A percentile compares a stretch with the other conserved stretches of the same genome.
phyloP scores from a whole-genome alignment of 257 asterid species.

The Primulina eburnea region DNA sequence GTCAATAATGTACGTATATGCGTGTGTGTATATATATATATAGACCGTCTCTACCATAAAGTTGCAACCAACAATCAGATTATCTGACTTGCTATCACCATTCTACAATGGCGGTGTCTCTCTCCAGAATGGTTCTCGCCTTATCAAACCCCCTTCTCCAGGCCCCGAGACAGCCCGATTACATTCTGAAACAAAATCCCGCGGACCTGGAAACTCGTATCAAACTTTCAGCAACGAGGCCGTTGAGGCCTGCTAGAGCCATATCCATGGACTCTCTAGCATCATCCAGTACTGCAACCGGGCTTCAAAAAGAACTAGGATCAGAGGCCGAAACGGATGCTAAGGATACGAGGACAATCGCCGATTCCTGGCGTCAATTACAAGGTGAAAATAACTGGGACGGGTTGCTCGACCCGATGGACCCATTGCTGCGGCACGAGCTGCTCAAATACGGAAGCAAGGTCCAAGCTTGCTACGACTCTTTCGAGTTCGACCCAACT shows the following conservation, averaged over 20 bases:
- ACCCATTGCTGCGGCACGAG: slow-evolving; percentile 37
- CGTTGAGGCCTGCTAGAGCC: background rate
- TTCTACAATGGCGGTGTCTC: no score
- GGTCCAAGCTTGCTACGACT: slow-evolving; percentile 53
- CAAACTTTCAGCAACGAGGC: background rate
- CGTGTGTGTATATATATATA: no score
- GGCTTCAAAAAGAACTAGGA: background rate
- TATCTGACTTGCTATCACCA: no score
- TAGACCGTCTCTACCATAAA: background rate
- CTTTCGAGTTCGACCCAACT: slow-evolving; percentile 47
- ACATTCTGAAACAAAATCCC: slow-evolving; percentile 1
- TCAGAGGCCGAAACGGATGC: background rate
- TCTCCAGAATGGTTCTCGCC: no score
- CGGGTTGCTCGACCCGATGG: slow-evolving; percentile 47
- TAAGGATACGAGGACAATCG: background rate
- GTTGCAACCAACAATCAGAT: background rate
- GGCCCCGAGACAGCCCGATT: no score
- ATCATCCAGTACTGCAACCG: slow-evolving; percentile 1
- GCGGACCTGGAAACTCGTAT: background rate
- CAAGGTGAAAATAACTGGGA: slow-evolving; percentile 45
- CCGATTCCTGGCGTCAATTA: slow-evolving; percentile 38
- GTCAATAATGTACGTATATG: no score
- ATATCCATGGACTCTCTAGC: slow-evolving; percentile 20
- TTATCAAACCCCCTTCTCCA: no score
- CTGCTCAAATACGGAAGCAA: slow-evolving; percentile 45